Base-by-base conservation (phyloP, 495 filamentous ascomycete genomes). In the Parathielavia appendiculata region DNA sequence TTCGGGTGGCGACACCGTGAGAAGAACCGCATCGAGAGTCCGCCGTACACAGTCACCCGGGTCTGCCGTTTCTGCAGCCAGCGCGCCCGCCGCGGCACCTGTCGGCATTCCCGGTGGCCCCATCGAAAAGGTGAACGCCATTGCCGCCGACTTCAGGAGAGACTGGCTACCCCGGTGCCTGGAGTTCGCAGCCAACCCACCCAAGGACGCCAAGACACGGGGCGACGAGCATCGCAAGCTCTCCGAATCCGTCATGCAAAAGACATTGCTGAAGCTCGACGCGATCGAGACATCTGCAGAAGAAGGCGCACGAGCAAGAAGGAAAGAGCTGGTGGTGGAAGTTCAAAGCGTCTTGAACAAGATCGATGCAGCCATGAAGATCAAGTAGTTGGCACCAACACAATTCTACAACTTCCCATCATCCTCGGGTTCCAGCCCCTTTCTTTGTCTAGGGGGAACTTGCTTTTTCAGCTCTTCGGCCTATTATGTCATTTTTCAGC, bases 211-310 rank as follows among this genome's bases (percentile, higher is more conserved):
- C 19, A 86, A 88, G 70, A 86, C 86, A 73, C 77, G 83, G 41
- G 83, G 83, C 19, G 87, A 88, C 41, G 87, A 92, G 61, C 85
- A 97, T 59, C 85, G 87, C 70, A 88, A 83, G 68, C 66, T 97
- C 36, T 85, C 81, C 30, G 93, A 97, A 76, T 89, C 84, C 5
- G 86, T 96, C 54, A 74, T 97, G 77, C 79, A 83, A 51, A 89
- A 96, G 68, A 80, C 92, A 8, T 61, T 96, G 57, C 63, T 98
- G 63, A 96, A 95, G 73, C 77, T 92, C 26, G 92, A 97, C 75
- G 86, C 79, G 14, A 85, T 96, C 26, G 89, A 92, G 55, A 86
- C 83, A 4, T 81, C 86, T 19, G 84, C 82, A 7, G 80, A 92
- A 62, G 76, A 71, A 19, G 81, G 81, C 10, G 81, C 83, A 39